Percentiles rank a stretch among this genome's conserved stretches.
Conservation (phyloP, 768 basidiomycete species). For the Galerina sulciceps region DNA sequence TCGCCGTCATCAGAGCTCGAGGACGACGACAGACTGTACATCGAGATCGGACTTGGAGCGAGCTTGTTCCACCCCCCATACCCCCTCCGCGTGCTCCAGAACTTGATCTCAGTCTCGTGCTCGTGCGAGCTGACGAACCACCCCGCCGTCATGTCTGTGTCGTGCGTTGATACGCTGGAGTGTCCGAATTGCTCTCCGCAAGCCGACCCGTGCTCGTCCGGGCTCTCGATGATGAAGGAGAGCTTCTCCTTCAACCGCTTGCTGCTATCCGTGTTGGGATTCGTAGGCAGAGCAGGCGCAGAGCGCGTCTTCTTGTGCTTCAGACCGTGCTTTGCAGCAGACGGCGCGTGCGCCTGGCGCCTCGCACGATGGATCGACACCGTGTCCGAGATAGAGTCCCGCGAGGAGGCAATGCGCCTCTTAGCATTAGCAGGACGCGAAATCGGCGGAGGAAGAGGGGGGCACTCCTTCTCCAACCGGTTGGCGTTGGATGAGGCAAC, state of each 20-base stretch:
- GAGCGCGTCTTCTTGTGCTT: constrained; percentile 7
- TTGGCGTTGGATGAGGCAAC: background rate
- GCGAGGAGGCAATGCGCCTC: constrained; percentile 22
- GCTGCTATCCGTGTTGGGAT: constrained; percentile 12
- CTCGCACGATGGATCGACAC: constrained; percentile 20
- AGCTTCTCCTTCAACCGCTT: constrained; percentile 22
- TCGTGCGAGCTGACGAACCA: constrained; percentile 19
- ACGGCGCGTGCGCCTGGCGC: constrained; percentile 9
- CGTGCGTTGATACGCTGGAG: constrained; percentile 11
- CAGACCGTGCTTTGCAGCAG: background rate
- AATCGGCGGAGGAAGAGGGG: constrained; percentile 15
- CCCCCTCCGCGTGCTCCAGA: constrained; percentile 32
- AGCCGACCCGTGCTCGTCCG: constrained; percentile 33
- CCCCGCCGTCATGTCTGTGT: constrained; percentile 13
- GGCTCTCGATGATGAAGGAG: constrained; percentile 37
- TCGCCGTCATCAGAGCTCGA: background rate
- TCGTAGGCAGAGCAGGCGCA: constrained; percentile 13
- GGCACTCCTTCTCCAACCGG: constrained; percentile 9
- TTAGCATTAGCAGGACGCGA: background rate
- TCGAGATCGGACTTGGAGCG: background rate
- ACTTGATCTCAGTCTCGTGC: constrained; percentile 23
- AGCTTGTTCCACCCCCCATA: constrained; percentile 28
- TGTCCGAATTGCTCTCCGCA: constrained; percentile 30
- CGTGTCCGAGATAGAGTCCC: constrained; percentile 25
- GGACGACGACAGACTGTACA: background rate